A percentile compares a stretch with the other conserved stretches of the same genome.
phyloP scores from a whole-genome alignment of 129 eudicot genomes.

The Flaveria robusta region DNA sequence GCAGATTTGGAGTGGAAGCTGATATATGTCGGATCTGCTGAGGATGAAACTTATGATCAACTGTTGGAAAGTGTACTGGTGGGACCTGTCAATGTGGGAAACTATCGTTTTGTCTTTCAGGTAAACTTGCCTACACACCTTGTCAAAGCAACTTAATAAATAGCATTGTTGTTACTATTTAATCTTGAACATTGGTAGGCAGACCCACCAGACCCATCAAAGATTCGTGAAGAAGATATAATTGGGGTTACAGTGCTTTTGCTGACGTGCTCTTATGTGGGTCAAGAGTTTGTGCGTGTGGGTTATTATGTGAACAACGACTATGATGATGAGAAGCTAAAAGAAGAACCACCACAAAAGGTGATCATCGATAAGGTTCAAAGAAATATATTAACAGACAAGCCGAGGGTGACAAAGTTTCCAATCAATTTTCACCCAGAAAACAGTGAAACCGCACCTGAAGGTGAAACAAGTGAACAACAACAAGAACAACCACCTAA shows the following conservation, averaged over 20 bases:
- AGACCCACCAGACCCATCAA: slow-evolving; percentile 90
- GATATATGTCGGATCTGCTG: slow-evolving; percentile 94
- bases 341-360: slow-evolving; percentile 86
- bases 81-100: slow-evolving; percentile 94
- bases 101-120: slow-evolving; percentile 94
- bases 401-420: slow-evolving; percentile 89
- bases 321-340: slow-evolving; percentile 76
- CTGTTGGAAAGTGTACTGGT: slow-evolving; percentile 91
- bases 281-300: slow-evolving; percentile 87
- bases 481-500: slow-evolving; percentile 33
- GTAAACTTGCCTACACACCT: slow-evolving; percentile 24
- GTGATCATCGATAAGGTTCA: slow-evolving; percentile 75
- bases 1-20: slow-evolving; percentile 97
- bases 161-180: background rate
- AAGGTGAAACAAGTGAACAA: slow-evolving; percentile 45
- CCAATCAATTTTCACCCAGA: slow-evolving; percentile 93
- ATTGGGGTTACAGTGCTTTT: slow-evolving; percentile 89
- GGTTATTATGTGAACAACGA: slow-evolving; percentile 94
- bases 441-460: slow-evolving; percentile 53
- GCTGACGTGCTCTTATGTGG: slow-evolving; percentile 83
- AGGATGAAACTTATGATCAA: slow-evolving; percentile 94
- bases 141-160: background rate
- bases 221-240: slow-evolving; percentile 88
- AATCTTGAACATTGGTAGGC: slow-evolving; percentile 51
- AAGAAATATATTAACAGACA: slow-evolving; percentile 72